A percentile compares a stretch with the other conserved stretches of the same genome.
These are phyloP conservation scores for Saccharomycopsis hybrid DNA, from an alignment of 1,139 yeast genomes.

Conservation along the genomic window DNA sequence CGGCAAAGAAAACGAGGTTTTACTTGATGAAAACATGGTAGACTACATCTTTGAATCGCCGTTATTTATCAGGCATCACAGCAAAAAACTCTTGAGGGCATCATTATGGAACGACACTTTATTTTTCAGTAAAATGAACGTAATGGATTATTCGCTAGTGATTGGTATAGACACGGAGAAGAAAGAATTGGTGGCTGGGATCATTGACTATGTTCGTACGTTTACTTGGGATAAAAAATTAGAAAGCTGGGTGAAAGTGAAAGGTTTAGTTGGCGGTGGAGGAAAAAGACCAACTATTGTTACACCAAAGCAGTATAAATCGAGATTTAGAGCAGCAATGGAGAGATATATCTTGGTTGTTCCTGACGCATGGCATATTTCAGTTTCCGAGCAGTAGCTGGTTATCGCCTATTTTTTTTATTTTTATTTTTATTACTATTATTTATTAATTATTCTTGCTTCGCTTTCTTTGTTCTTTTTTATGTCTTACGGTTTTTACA, in stretches of 20 bases:
- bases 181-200: slow-evolving; percentile 76
- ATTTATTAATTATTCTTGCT: not conserved
- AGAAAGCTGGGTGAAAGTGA: slow-evolving; percentile 97
- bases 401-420: not conserved
- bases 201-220: slow-evolving; percentile 65
- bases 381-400: not conserved
- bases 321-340: slow-evolving; percentile 94
- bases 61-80: slow-evolving; percentile 84
- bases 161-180: slow-evolving; percentile 77
- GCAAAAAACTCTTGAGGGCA: slow-evolving; percentile 75
- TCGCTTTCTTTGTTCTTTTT: not conserved
- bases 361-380: slow-evolving; percentile 74
- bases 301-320: slow-evolving; percentile 91
- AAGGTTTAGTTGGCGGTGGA: slow-evolving; percentile 82
- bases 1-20: slow-evolving; percentile 88
- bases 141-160: slow-evolving; percentile 97
- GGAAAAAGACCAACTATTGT: slow-evolving; percentile 94
- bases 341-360: slow-evolving; percentile 89
- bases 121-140: slow-evolving; percentile 93
- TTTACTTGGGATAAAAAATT: slow-evolving; percentile 98
- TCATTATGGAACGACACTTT: slow-evolving; percentile 92
- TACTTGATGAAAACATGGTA: slow-evolving; percentile 94
- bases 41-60: slow-evolving; percentile 96
- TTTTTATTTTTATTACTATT: not conserved
- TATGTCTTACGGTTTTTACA: no score